Base-by-base conservation (phyloP, 257 asterid genomes). In the Solanum medicagineum region DNA sequence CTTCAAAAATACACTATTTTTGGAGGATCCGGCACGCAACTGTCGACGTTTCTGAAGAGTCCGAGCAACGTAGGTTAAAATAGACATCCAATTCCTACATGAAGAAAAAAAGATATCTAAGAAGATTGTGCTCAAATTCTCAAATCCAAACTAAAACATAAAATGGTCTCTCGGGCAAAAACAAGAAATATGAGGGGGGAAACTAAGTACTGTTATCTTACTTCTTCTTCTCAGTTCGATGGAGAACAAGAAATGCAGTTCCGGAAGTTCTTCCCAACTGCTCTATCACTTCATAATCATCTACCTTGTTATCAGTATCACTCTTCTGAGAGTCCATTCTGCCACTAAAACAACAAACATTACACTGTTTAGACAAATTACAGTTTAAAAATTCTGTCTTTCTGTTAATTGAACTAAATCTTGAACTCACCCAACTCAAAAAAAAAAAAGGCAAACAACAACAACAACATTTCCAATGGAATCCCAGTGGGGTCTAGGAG, bases 181-280 rank as follows among this genome's bases (percentile, higher is more conserved):
- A 24, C 8, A 19, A 71, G 80, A 10, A 10, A 44, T 71, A 42
- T 42, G 19, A 19, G 75, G 44, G 2, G 3, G 11, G 5, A 1
- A 15, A 29, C 5, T 22, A 20, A 44, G 77, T 69, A 69, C 42
- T 77, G 51, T 77, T 82, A 40, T 80, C 91, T 89, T 89, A 96
- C 99, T 87, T 94, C 86, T 86, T 94, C 57, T 92, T 90, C 89
- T 94, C 98, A 80, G 87, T 86, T 90, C 89, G 92, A 86, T 96
- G 97, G 84, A 93, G 93, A 86, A 93, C 98, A 66, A 96, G 94
- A 92, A 92, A 95, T 44, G 97, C 88, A 29, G 98, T 90, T 69
- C 95, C 98, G 86, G 91, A 91, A 83, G 98, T 95, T 83, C 92
- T 93, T 10, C 98, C 98, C 92, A 96, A 93, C 93, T 95, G 98